These are phyloP conservation scores for Micractinium sp. DNA, from an alignment of 139 green algal species.

Conservation along the genomic window DNA sequence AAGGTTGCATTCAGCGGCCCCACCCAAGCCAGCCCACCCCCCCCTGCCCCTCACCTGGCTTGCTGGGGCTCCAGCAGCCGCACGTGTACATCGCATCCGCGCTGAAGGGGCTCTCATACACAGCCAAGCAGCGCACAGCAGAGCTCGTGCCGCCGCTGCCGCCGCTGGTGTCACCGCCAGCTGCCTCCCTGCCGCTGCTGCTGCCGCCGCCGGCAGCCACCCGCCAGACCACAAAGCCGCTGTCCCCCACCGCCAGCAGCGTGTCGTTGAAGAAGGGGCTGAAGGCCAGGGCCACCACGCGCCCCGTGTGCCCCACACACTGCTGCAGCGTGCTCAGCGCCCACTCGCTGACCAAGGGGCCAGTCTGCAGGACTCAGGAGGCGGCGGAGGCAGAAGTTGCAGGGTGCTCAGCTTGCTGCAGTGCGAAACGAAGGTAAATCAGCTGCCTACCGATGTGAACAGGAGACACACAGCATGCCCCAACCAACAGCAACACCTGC, in stretches of 20 bases:
- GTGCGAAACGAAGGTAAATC: too few species aligned
- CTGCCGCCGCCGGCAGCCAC: slow-evolving; percentile 35
- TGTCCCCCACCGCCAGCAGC: slow-evolving; percentile 81
- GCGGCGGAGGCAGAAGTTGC: neutral
- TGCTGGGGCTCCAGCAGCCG: slow-evolving; percentile 84
- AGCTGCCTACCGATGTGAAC: neutral
- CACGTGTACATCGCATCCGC: slow-evolving; percentile 74
- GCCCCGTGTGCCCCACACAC: slow-evolving; percentile 64
- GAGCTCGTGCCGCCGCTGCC: neutral
- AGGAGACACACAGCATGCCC: neutral
- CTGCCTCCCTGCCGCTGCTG: neutral
- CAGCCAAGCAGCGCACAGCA: slow-evolving; percentile 37
- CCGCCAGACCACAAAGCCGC: slow-evolving; percentile 76
- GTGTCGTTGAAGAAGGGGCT: slow-evolving; percentile 86
- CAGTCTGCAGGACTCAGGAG: neutral
- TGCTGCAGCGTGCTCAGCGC: slow-evolving; percentile 24
- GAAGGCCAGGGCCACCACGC: slow-evolving; percentile 65
- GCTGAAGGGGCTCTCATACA: slow-evolving; percentile 68
- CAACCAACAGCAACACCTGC: neutral
- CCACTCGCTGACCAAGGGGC: neutral
- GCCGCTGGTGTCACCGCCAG: neutral
- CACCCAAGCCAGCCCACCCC: neutral
- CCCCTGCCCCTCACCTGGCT: slow-evolving; percentile 58
- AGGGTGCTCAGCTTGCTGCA: neutral
- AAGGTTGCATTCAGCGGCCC: too few species aligned